These are phyloP conservation scores for Penicillium salamii DNA, from an alignment of 495 filamentous ascomycete species.

Conservation along the genomic window DNA sequence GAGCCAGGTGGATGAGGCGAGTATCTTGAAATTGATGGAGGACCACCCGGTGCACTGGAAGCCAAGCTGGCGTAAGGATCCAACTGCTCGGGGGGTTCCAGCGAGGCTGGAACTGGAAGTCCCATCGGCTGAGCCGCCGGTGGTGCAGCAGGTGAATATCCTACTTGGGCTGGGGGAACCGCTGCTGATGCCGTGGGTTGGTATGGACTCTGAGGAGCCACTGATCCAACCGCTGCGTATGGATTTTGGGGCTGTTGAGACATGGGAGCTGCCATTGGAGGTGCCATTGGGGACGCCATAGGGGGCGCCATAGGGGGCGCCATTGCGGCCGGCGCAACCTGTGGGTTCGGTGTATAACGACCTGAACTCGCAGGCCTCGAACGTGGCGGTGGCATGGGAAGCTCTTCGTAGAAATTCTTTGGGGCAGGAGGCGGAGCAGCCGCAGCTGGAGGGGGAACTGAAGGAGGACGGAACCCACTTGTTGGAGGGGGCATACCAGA, in stretches of 20 bases:
- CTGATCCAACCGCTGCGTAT: background rate
- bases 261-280: constrained; percentile 9
- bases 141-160: constrained; percentile 24
- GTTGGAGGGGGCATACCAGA: constrained; percentile 50
- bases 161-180: constrained; percentile 12
- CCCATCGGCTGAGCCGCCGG: constrained; percentile 15
- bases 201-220: background rate
- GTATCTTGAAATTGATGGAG: constrained; percentile 39
- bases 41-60: constrained; percentile 36
- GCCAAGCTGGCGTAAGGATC: constrained; percentile 58
- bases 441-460: constrained; percentile 31
- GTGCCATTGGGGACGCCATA: constrained; percentile 4
- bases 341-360: constrained; percentile 50
- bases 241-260: background rate
- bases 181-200: constrained; percentile 6
- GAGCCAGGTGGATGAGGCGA: constrained; percentile 36
- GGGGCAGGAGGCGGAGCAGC: constrained; percentile 19
- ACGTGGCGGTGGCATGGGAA: constrained; percentile 63
- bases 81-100: constrained; percentile 55
- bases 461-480: constrained; percentile 30
- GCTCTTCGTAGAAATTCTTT: constrained; percentile 85
- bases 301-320: background rate
- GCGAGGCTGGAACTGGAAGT: constrained; percentile 25
- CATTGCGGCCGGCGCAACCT: constrained; percentile 14
- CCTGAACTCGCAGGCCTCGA: constrained; percentile 45